A percentile compares a stretch with the other conserved stretches of the same genome.
phyloP scores from a whole-genome alignment of 202 grass and related monocot genomes.

The Bolboschoenoplectus hybrid region DNA sequence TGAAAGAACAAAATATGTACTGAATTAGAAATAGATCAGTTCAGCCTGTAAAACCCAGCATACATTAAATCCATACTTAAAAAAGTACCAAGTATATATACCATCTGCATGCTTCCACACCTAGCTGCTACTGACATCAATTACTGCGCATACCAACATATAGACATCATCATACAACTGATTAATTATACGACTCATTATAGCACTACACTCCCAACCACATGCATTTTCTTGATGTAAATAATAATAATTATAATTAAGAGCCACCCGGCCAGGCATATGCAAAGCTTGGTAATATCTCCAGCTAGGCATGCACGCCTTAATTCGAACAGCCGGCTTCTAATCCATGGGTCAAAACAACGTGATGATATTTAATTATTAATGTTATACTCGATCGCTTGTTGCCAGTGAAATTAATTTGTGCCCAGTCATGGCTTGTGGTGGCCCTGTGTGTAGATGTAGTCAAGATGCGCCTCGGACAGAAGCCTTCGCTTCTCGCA shows the following conservation, averaged over 20 bases:
- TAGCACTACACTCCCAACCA: not conserved
- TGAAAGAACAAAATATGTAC: not conserved
- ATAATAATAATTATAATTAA: slow-evolving; percentile 5
- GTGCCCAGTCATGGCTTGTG: slow-evolving; percentile 26
- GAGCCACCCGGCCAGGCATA: not conserved
- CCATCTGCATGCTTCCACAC: not conserved
- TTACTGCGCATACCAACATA: slow-evolving; percentile 17
- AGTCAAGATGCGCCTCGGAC: slow-evolving; percentile 43
- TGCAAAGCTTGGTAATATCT: slow-evolving; percentile 11
- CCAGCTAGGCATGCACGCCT: not conserved
- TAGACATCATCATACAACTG: not conserved
- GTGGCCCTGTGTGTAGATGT: slow-evolving; percentile 42
- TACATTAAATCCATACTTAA: slow-evolving; percentile 10
- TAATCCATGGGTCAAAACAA: not conserved
- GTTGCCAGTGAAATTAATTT: not conserved
- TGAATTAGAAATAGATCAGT: not conserved
- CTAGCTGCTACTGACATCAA: slow-evolving; percentile 22
- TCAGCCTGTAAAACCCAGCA: not conserved
- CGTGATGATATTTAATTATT: not conserved
- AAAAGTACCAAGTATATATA: not conserved
- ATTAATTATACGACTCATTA: slow-evolving; percentile 22
- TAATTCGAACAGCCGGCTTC: not conserved
- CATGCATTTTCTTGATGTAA: slow-evolving; percentile 1
- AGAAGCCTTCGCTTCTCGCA: slow-evolving; percentile 38
- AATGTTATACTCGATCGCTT: not conserved